Conservation (phyloP, 2,329 filamentous ascomycete species). For the Penicillium sp. region DNA sequence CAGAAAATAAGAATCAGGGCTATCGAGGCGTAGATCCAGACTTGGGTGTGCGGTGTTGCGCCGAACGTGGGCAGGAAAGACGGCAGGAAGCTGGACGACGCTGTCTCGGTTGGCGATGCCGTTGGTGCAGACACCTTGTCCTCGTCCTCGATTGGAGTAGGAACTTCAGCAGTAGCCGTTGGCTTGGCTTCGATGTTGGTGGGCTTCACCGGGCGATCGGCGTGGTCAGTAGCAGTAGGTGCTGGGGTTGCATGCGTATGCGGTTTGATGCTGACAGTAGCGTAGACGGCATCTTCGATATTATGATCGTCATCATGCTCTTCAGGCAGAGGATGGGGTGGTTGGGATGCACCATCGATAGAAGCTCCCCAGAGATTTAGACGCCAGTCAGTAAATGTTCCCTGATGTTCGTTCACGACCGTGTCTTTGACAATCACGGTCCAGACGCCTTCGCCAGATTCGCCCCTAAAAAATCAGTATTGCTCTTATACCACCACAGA, state of each 20-base stretch:
- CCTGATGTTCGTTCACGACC: constrained; percentile 68
- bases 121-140: constrained; percentile 18
- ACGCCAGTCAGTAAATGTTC: constrained; percentile 85
- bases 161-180: constrained; percentile 16
- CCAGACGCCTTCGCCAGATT: constrained; percentile 83
- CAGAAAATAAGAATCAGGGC: constrained; percentile 85
- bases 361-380: constrained; percentile 91
- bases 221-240: constrained; percentile 57
- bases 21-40: constrained; percentile 89
- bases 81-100: constrained; percentile 60
- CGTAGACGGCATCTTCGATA: constrained; percentile 58
- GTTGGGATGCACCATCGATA: constrained; percentile 70
- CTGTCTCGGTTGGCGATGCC: constrained; percentile 13
- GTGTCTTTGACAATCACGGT: constrained; percentile 86
- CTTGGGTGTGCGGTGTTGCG: constrained; percentile 77
- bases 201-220: constrained; percentile 62
- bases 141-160: constrained; percentile 21
- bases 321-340: constrained; percentile 73
- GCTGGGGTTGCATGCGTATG: constrained; percentile 43
- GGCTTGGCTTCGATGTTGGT: constrained; percentile 27
- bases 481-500: too few species aligned
- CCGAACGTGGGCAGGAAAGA: constrained; percentile 89
- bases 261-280: constrained; percentile 60
- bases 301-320: constrained; percentile 82
- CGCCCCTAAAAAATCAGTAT: constrained; percentile 59